Conservation (phyloP, 306 rosid species). For the Prosopis cineraria region DNA sequence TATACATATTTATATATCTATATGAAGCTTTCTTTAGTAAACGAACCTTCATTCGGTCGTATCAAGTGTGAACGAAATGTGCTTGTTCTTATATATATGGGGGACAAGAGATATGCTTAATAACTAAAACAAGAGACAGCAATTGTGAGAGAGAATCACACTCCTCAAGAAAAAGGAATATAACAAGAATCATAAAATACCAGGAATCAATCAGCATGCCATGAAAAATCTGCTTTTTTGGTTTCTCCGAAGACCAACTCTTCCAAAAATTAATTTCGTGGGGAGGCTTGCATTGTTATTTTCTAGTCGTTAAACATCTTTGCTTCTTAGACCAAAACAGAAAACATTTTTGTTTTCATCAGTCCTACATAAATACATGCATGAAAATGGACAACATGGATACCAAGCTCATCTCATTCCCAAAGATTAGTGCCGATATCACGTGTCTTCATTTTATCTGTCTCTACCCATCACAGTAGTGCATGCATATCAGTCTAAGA, state of each 20-base stretch:
- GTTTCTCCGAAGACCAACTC: slow-evolving; percentile 4
- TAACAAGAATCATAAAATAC: background rate
- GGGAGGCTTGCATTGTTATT: background rate
- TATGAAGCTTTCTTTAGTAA: slow-evolving; percentile 16
- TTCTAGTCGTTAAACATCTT: background rate
- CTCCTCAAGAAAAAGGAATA: slow-evolving; percentile 1
- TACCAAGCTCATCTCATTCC: background rate
- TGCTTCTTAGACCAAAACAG: background rate
- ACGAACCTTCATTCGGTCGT: slow-evolving; percentile 16
- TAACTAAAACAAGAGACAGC: background rate
- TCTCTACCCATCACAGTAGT: background rate
- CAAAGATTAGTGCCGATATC: background rate
- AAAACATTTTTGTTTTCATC: background rate
- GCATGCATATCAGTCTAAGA: slow-evolving; percentile 1
- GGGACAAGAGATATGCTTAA: slow-evolving; percentile 3
- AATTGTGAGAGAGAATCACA: slow-evolving; percentile 1
- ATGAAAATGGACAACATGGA: background rate
- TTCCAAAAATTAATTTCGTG: background rate
- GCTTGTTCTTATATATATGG: background rate
- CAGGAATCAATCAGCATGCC: slow-evolving; percentile 16
- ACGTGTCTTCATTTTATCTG: background rate
- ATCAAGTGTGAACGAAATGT: slow-evolving; percentile 4
- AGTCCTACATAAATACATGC: background rate
- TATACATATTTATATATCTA: background rate
- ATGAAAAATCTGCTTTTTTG: slow-evolving; percentile 31